Conservation (phyloP, 2,329 filamentous ascomycete species). For the Mariannaea elegans region DNA sequence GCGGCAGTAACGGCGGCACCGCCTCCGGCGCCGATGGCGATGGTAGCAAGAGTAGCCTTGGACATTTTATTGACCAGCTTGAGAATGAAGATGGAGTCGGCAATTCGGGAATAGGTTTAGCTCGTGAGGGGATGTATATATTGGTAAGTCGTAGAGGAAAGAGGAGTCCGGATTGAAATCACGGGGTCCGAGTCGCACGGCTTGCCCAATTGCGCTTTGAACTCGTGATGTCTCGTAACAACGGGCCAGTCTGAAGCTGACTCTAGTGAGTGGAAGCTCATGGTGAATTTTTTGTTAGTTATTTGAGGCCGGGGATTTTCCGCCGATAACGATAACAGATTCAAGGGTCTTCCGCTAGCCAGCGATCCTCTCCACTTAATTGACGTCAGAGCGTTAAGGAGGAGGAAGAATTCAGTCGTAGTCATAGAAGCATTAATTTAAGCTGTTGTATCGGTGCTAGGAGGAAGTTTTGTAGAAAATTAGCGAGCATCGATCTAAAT, state of each 20-base stretch:
- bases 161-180: not conserved
- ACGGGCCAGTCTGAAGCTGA: slow-evolving; percentile 1
- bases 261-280: not conserved
- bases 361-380: slow-evolving; percentile 4
- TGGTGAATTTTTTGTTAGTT: not conserved
- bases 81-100: not conserved
- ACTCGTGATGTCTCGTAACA: slow-evolving; percentile 15
- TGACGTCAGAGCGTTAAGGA: slow-evolving; percentile 19
- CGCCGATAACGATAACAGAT: slow-evolving; percentile 12
- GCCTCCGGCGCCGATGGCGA: slow-evolving; percentile 79
- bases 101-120: not conserved
- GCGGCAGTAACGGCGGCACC: slow-evolving; percentile 78
- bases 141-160: not conserved
- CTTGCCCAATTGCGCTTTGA: slow-evolving; percentile 14
- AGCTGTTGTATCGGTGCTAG: too few relatives aligned
- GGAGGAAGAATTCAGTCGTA: too few relatives aligned
- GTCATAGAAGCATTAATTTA: too few relatives aligned
- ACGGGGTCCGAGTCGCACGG: not conserved
- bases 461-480: too few relatives aligned
- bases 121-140: not conserved
- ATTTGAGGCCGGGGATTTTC: slow-evolving; percentile 12
- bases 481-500: too few relatives aligned
- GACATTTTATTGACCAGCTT: slow-evolving; percentile 66
- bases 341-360: slow-evolving; percentile 8
- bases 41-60: slow-evolving; percentile 77